Conservation (phyloP, 2,329 filamentous ascomycete genomes). For the Lojkania enalia region DNA sequence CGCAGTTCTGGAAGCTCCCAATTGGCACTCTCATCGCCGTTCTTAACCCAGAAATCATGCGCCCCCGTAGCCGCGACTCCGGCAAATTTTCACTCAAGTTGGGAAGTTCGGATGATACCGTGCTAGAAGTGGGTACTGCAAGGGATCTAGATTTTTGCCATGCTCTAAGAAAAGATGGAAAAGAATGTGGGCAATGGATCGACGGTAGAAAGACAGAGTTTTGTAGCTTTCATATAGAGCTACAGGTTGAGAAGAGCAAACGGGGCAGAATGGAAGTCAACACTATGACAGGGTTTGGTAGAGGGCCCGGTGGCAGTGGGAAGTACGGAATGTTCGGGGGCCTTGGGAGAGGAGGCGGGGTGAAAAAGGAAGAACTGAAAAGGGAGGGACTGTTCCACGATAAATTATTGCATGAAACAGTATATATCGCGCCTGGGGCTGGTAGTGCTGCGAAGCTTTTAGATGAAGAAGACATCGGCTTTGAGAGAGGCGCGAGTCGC, state of each 20-base stretch:
- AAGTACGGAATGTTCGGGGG: constrained; percentile 40
- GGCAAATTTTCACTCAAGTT: constrained; percentile 85
- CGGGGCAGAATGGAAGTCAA: constrained; percentile 78
- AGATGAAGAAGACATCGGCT: constrained; percentile 60
- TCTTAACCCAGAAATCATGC: constrained; percentile 88
- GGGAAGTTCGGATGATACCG: constrained; percentile 81
- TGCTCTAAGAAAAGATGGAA: constrained; percentile 79
- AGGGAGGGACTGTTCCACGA: constrained; percentile 56
- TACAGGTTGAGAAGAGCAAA: constrained; percentile 72
- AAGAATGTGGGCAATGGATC: constrained; percentile 80
- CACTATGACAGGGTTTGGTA: constrained; percentile 59
- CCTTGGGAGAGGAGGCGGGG: constrained; percentile 22
- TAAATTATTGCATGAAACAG: constrained; percentile 57
- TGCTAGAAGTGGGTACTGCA: constrained; percentile 84
- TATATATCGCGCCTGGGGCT: constrained; percentile 48
- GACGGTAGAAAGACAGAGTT: constrained; percentile 85
- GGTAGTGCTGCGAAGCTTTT: constrained; percentile 64
- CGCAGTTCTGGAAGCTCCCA: constrained; percentile 90
- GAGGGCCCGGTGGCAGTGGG: constrained; percentile 27
- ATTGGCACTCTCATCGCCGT: constrained; percentile 91
- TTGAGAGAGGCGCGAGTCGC: constrained; percentile 57
- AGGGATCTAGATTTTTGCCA: constrained; percentile 90
- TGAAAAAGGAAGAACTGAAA: constrained; percentile 32
- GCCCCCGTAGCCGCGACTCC: constrained; percentile 77
- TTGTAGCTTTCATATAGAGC: constrained; percentile 90